Evolutionary conservation across 2,329 filamentous ascomycete species (phyloP).

Genomic region (Hymenoscyphus albidus): DNA sequence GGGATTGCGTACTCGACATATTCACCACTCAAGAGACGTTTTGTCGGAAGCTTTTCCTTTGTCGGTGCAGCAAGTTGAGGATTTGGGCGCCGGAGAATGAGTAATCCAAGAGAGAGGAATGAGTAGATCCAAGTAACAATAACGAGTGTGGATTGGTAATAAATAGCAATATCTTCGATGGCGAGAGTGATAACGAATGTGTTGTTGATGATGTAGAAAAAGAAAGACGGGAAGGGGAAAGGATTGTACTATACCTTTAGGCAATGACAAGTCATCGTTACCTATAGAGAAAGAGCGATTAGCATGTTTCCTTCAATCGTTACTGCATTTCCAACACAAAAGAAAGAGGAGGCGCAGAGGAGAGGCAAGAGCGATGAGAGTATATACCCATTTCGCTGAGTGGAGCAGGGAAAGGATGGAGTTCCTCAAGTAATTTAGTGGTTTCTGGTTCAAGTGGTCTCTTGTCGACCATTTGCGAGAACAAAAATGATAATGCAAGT

Average conservation of each 20-base stretch:
- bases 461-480: not conserved
- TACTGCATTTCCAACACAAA: not conserved
- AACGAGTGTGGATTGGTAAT: not conserved
- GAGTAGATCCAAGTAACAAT: not conserved
- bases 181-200: not conserved
- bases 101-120: too few relatives aligned
- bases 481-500: not conserved
- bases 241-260: conserved; percentile 49
- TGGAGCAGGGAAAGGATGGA: not conserved
- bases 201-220: not conserved
- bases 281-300: conserved; percentile 37
- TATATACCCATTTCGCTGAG: not conserved
- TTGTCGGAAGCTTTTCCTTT: too few relatives aligned
- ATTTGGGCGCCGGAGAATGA: too few relatives aligned
- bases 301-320: not conserved
- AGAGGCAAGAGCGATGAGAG: conserved; percentile 7
- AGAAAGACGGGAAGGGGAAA: conserved; percentile 2
- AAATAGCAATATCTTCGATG: not conserved
- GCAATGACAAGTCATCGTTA: conserved; percentile 61
- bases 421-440: not conserved
- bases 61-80: too few relatives aligned
- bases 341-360: conserved; percentile 1
- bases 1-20: too few relatives aligned
- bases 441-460: not conserved
- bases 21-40: too few relatives aligned